Evolutionary conservation across 345 rosid genomes (phyloP).

Genomic region (Pistacia integerrima): DNA sequence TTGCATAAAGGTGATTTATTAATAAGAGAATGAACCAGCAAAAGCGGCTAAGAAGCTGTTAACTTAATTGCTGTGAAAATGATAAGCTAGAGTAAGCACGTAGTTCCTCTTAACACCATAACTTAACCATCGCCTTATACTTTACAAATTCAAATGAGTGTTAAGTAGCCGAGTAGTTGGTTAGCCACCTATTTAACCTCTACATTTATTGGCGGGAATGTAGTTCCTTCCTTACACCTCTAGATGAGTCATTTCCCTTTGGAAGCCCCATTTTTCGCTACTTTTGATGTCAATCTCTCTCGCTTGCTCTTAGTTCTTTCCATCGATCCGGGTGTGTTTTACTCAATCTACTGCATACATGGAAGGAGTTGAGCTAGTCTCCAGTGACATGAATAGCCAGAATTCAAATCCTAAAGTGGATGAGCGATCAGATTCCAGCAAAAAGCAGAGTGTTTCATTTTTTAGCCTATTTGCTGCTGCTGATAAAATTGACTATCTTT

Average conservation of each 20-base stretch:
- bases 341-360: background rate
- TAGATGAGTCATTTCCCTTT: constrained; percentile 17
- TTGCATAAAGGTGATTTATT: background rate
- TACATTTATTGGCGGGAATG: constrained; percentile 38
- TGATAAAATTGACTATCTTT: constrained; percentile 48
- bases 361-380: constrained; percentile 28
- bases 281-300: background rate
- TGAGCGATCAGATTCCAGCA: constrained; percentile 13
- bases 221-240: constrained; percentile 10
- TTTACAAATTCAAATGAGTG: background rate
- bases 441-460: constrained; percentile 46
- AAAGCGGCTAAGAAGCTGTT: constrained; percentile 14
- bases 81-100: constrained; percentile 5
- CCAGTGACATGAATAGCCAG: constrained; percentile 3
- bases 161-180: constrained; percentile 33
- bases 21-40: constrained; percentile 3
- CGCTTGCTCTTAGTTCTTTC: background rate
- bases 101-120: background rate
- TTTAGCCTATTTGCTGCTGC: constrained; percentile 66
- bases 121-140: background rate
- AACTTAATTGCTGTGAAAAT: constrained; percentile 9
- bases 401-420: constrained; percentile 17
- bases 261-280: background rate
- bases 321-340: background rate
- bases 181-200: constrained; percentile 25